Evolutionary conservation across 2,329 filamentous ascomycete genomes (phyloP), one percentile per base, ranked within the genome.

Genomic region (Truncatella angustata): DNA sequence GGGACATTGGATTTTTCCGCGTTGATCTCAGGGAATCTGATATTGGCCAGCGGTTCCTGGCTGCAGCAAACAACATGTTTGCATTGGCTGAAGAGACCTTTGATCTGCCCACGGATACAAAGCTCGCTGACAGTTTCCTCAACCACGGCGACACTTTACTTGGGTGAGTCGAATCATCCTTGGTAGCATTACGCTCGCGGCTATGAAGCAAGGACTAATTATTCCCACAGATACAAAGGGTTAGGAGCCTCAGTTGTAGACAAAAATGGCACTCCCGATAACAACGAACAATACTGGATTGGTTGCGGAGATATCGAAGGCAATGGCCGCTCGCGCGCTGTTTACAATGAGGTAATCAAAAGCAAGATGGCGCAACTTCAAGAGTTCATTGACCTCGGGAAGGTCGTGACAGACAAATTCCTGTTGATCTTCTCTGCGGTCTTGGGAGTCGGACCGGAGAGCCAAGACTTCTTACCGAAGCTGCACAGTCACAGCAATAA

Each of bases 261-360:
- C 42, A 46, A 55, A 34, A 42, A 48, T 6, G 53, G 53, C 21
- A 53, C 53, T 9, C 53, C 23, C 23, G 53, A 55, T 14, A 55
- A 55, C 23, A 55, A 55, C 21, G 53, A 55, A 20, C 53, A 55
- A 11, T 55, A 55, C 35, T 55, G 53, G 53, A 55, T 55, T 21
- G 53, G 53, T 28, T 55, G 53, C n/a, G 53, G 53, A 30, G 53
- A 55, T 21, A 55, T 55, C 2, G 53, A 53, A 16, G 53, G 53
- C 30, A 53, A 49, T 3, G 53, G 40, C n/a, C 53, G 40, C 30
- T 55, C 53, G 1, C 53, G 46, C 11, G 53, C 50, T 14, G 10
- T 53, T n/a, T 55, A 55, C 50, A 55, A 55, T 28, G 53, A 55
- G 3, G 53, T 55, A 10, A 55, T 55, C 23, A 53, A 50, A 11